Percentiles rank a stretch among this genome's conserved stretches.
Conservation (phyloP, 805 yeast species). For the Vanderwaltozyma polyspora region DNA sequence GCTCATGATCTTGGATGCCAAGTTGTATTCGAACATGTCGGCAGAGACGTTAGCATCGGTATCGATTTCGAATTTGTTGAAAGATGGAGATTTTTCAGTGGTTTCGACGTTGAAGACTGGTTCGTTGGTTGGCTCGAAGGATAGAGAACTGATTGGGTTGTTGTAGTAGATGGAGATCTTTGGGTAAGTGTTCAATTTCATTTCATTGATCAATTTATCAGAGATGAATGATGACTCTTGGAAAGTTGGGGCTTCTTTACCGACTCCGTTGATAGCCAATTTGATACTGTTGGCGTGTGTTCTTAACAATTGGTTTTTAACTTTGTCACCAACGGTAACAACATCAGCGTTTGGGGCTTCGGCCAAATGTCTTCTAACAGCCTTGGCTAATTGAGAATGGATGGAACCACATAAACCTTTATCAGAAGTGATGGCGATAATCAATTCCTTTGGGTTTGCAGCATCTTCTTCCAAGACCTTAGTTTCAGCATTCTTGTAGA, state of each 20-base stretch:
- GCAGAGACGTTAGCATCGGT: constrained; percentile 57
- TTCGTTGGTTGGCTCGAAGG: constrained; percentile 74
- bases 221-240: constrained; percentile 80
- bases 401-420: constrained; percentile 98
- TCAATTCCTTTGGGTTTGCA: constrained; percentile 48
- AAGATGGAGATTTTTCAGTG: constrained; percentile 76
- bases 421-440: constrained; percentile 87
- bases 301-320: constrained; percentile 81
- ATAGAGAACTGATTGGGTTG: constrained; percentile 75
- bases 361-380: constrained; percentile 57
- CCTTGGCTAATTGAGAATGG: constrained; percentile 89
- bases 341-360: constrained; percentile 62
- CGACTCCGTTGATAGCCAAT: constrained; percentile 79
- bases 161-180: constrained; percentile 76
- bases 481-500: constrained; percentile 75
- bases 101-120: constrained; percentile 58
- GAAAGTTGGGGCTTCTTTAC: constrained; percentile 95
- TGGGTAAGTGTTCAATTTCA: constrained; percentile 40
- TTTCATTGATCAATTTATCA: constrained; percentile 60
- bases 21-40: constrained; percentile 71
- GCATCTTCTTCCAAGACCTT: constrained; percentile 37
- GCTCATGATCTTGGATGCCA: constrained; percentile 79
- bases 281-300: constrained; percentile 57
- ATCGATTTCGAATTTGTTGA: constrained; percentile 70
- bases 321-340: constrained; percentile 89